Percentiles rank a stretch among this genome's conserved stretches.
phyloP scores from a whole-genome alignment of 768 basidiomycete genomes.

The Mycena olivaceomarginata region DNA sequence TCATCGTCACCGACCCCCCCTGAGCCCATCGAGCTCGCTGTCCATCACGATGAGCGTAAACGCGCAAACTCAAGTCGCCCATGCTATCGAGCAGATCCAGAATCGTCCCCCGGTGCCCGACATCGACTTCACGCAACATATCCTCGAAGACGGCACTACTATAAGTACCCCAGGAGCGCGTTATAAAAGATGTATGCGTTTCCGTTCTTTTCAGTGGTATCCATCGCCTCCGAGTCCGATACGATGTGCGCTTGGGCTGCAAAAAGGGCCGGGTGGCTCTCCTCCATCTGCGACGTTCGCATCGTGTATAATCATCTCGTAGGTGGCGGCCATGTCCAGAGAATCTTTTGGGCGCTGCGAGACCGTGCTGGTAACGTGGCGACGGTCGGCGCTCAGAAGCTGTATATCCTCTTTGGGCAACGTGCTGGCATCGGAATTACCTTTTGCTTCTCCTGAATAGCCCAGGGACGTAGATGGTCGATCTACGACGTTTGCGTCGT shows the following conservation, averaged over 20 bases:
- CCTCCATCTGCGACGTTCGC: conserved; percentile 18
- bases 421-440: conserved; percentile 8
- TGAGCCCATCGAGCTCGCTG: conserved; percentile 20
- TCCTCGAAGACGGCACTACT: conserved; percentile 93
- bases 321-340: neutral
- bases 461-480: too few relatives aligned
- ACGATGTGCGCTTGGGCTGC: conserved; percentile 37
- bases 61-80: conserved; percentile 69
- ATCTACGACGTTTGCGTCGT: too few relatives aligned
- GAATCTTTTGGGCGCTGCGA: neutral
- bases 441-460: too few relatives aligned
- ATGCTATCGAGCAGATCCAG: conserved; percentile 81
- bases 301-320: neutral
- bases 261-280: neutral
- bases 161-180: conserved; percentile 95
- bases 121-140: conserved; percentile 94
- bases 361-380: neutral
- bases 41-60: conserved; percentile 57
- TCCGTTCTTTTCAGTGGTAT: conserved; percentile 11
- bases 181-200: conserved; percentile 92
- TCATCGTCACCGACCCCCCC: conserved; percentile 2
- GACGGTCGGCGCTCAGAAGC: neutral
- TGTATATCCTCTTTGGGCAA: neutral
- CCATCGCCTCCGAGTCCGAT: neutral
- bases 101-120: conserved; percentile 71